Evolutionary conservation across 2,329 filamentous ascomycete genomes (phyloP).

Genomic region (Monilinia polystroma): DNA sequence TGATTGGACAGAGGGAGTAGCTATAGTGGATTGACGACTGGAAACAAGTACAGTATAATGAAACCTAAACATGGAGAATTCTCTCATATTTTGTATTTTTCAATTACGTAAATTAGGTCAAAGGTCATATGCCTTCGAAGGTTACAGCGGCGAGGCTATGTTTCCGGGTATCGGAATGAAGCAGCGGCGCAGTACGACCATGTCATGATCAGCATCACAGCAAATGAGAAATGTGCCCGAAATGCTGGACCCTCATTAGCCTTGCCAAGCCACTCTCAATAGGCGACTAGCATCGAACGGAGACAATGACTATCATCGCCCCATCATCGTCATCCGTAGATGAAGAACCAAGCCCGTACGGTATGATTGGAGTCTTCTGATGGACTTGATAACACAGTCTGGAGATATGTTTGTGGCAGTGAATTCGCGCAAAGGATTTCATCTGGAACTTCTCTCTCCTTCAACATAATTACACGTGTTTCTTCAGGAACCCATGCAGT

Average conservation of each 20-base stretch:
- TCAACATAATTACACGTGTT: neutral
- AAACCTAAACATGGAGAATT: neutral
- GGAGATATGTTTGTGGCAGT: neutral
- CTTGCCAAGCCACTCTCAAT: slow-evolving; percentile 2
- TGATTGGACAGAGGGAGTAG: neutral
- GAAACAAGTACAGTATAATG: neutral
- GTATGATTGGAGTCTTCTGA: no score
- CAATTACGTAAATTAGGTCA: neutral
- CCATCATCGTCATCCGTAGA: neutral
- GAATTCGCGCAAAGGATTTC: neutral
- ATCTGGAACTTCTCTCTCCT: neutral
- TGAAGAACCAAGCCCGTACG: neutral
- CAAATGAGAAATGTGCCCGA: neutral
- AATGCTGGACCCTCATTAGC: neutral
- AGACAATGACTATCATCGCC: neutral
- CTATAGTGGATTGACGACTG: neutral
- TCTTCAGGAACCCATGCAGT: neutral
- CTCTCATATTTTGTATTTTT: neutral
- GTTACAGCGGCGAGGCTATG: neutral
- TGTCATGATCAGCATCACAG: neutral
- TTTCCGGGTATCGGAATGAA: neutral
- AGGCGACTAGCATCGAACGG: neutral
- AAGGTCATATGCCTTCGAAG: neutral
- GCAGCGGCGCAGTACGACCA: neutral
- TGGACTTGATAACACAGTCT: neutral